Conservation (phyloP, 257 asterid species). For the Solanum infundibuliforme region DNA sequence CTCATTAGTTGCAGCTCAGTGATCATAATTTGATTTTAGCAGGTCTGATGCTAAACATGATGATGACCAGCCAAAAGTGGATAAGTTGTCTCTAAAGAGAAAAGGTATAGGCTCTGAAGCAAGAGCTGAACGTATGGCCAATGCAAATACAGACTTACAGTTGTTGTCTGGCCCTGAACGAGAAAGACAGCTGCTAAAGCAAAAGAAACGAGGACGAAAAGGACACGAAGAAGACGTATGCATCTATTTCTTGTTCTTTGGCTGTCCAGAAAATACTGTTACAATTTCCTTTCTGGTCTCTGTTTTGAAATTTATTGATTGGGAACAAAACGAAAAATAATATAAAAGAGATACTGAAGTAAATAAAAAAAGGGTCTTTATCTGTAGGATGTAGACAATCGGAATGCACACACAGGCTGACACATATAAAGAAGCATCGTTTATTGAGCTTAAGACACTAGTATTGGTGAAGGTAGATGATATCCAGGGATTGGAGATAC, state of each 20-base stretch:
- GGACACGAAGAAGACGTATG: constrained; percentile 93
- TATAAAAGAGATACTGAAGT: neutral
- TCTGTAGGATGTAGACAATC: neutral
- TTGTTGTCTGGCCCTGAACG: constrained; percentile 80
- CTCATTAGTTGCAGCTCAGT: neutral
- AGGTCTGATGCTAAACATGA: constrained; percentile 41
- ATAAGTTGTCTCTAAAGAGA: constrained; percentile 64
- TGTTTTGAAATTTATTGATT: neutral
- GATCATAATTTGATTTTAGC: constrained; percentile 3
- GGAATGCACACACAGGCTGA: neutral
- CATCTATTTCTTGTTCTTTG: neutral
- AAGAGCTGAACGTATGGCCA: constrained; percentile 74
- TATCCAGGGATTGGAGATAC: neutral
- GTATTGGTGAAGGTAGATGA: neutral
- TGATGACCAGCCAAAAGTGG: constrained; percentile 59
- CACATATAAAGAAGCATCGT: neutral
- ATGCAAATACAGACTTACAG: constrained; percentile 82
- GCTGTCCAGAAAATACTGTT: neutral
- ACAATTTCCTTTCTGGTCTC: neutral
- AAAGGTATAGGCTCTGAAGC: constrained; percentile 92
- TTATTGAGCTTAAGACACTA: neutral
- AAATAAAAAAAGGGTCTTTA: neutral
- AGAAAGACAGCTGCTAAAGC: constrained; percentile 68
- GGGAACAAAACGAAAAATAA: neutral
- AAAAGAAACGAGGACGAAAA: constrained; percentile 80